Evolutionary conservation across 2,329 filamentous ascomycete genomes (phyloP).

Genomic region (Diaporthe humulicola): DNA sequence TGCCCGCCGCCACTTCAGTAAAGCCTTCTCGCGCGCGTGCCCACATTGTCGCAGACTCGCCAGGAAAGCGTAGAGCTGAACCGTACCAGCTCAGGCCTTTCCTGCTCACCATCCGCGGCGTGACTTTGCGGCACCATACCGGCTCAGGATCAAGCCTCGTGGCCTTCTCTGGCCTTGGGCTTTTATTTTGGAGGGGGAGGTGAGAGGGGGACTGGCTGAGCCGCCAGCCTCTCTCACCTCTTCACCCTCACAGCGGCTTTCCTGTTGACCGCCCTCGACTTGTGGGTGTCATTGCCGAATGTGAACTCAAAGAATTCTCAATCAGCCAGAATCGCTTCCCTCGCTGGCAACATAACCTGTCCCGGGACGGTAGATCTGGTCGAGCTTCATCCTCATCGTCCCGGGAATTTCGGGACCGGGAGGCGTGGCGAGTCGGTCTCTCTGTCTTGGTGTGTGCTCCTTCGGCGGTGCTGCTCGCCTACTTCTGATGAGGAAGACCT

Average conservation of each 20-base stretch:
- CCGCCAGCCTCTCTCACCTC: background rate
- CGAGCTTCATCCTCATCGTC: constrained; percentile 17
- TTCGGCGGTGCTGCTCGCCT: background rate
- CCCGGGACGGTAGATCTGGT: constrained; percentile 9
- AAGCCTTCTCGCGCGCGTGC: background rate
- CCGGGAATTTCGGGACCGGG: background rate
- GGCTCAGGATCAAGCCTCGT: background rate
- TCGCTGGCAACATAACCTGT: background rate
- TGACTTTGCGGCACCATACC: background rate
- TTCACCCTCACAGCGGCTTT: background rate
- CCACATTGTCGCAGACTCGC: background rate
- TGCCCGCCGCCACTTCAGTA: background rate
- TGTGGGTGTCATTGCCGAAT: background rate
- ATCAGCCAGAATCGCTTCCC: constrained; percentile 8
- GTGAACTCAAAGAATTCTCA: background rate
- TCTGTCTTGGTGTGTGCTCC: constrained; percentile 2
- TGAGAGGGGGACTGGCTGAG: background rate
- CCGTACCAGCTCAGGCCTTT: background rate
- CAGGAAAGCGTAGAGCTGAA: background rate
- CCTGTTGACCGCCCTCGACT: background rate
- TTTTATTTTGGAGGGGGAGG: background rate
- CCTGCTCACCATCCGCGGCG: background rate
- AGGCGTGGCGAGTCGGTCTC: background rate
- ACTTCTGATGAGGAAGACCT: background rate
- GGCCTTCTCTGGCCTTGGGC: background rate